Evolutionary conservation across 495 filamentous ascomycete genomes (phyloP), one percentile per base, ranked within the genome.

Genomic region (Letharia columbiana): DNA sequence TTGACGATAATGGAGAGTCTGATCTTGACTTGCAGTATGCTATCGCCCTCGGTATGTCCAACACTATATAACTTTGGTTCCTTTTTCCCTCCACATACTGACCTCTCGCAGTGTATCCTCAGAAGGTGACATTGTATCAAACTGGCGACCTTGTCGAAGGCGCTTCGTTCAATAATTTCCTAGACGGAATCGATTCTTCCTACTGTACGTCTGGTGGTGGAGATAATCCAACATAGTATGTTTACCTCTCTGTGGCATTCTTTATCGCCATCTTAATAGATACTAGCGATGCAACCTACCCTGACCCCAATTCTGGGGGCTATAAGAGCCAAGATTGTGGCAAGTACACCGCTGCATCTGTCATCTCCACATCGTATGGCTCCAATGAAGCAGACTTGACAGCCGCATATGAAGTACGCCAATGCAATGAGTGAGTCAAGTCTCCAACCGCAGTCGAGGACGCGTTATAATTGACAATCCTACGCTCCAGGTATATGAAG

Each of bases 271-370:
- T 31, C 31, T 56, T 2, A 56, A 11, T 18, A 18, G 6, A 15
- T 35, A 28, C 8, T 10, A 56, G 52, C 20, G 74, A 78, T 50
- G 84, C 86, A 67, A 81, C 74, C 7, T 89, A 88, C 67, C 73
- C 73, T 15, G 68, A 73, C 56, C 75, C 78, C 5, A 71, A 77
- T 56, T 56, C 52, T 0, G 79, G 78, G 7, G 85, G 81, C 7
- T 88, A 85, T 77, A 78, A 81, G 52, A 84, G 83, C 39, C 60
- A 83, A 18, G 82, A 85, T 71, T 91, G 88, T 74, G 85, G 87
- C 11, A 78, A 79, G 54, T 83, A 80, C 61, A 75, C 82, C 50
- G 77, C 82, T 18, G 81, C 85, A 9, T 84, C 83, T 52, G 85
- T 87, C 18, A 81, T 88, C 63, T 84, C 82, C 1, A 80, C 83